Percentiles rank a stretch among this genome's conserved stretches.
Conservation (phyloP, 2,329 filamentous ascomycete genomes). For the Clarireedia sp. region DNA sequence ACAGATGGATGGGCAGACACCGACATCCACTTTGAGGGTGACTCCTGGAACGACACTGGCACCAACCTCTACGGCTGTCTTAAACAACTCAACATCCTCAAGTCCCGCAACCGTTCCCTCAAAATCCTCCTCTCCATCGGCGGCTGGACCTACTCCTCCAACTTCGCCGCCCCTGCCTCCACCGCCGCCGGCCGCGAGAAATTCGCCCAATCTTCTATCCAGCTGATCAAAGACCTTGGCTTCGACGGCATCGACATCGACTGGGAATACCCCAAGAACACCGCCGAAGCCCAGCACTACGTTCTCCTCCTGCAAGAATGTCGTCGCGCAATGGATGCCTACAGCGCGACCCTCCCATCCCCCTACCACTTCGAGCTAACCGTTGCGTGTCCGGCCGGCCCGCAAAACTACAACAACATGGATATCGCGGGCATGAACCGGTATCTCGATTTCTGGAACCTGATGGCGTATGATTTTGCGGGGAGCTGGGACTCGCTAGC, state of each 20-base stretch:
- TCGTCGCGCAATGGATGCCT: slow-evolving; percentile 50
- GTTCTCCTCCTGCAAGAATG: slow-evolving; percentile 51
- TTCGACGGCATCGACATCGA: slow-evolving; percentile 66
- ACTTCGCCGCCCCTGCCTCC: slow-evolving; percentile 70
- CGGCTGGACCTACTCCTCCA: slow-evolving; percentile 85
- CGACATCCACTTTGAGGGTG: slow-evolving; percentile 40
- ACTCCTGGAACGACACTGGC: slow-evolving; percentile 62
- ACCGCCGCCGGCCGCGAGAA: slow-evolving; percentile 58
- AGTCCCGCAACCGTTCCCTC: slow-evolving; percentile 71
- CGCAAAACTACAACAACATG: slow-evolving; percentile 54
- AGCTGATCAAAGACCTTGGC: slow-evolving; percentile 70
- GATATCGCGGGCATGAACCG: slow-evolving; percentile 57
- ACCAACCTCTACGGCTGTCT: slow-evolving; percentile 82
- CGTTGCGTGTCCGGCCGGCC: slow-evolving; percentile 55
- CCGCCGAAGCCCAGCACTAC: slow-evolving; percentile 47
- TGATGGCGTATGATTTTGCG: slow-evolving; percentile 86
- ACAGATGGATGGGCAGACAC: slow-evolving; percentile 59
- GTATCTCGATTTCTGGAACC: slow-evolving; percentile 66
- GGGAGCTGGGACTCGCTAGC: slow-evolving; percentile 68
- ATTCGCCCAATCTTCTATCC: slow-evolving; percentile 69
- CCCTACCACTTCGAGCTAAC: slow-evolving; percentile 53
- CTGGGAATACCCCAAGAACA: slow-evolving; percentile 57
- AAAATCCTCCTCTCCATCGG: slow-evolving; percentile 83
- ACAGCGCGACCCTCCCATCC: slow-evolving; percentile 37
- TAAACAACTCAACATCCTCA: slow-evolving; percentile 81